A percentile compares a stretch with the other conserved stretches of the same genome.
Evolutionary conservation across 2,329 filamentous ascomycete genomes (phyloP).

Genomic region (Colletotrichum cereale): DNA sequence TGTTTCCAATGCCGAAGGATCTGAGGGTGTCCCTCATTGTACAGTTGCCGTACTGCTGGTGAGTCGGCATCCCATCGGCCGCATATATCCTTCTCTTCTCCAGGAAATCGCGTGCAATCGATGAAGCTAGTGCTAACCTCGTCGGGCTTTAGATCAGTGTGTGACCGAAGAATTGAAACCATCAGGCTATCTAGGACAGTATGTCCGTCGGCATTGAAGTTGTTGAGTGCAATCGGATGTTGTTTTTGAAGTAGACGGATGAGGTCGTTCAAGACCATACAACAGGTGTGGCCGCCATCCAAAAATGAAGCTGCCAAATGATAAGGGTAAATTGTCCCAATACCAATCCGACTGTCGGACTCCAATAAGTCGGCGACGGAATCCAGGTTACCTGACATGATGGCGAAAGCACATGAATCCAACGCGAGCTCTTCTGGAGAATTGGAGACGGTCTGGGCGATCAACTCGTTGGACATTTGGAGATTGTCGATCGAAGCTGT

Average conservation of each 20-base stretch:
- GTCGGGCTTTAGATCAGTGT: constrained; percentile 47
- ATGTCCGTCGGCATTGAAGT: constrained; percentile 48
- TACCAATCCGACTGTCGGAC: background rate
- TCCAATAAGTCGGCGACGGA: background rate
- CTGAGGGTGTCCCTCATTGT: constrained; percentile 43
- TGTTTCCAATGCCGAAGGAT: constrained; percentile 57
- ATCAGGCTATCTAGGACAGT: constrained; percentile 56
- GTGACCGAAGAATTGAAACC: constrained; percentile 51
- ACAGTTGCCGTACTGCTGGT: constrained; percentile 47
- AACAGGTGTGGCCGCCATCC: constrained; percentile 52
- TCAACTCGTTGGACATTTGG: constrained; percentile 27
- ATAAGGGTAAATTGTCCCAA: constrained; percentile 45
- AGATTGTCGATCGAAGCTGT: constrained; percentile 5
- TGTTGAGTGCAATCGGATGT: background rate
- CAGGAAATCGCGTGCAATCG: constrained; percentile 47
- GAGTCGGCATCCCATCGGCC: constrained; percentile 59
- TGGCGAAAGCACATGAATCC: constrained; percentile 41
- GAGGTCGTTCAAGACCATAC: constrained; percentile 37
- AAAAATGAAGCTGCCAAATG: constrained; percentile 54
- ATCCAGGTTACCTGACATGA: constrained; percentile 42
- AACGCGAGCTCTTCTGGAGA: constrained; percentile 25
- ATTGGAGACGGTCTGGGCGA: constrained; percentile 29
- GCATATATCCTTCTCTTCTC: constrained; percentile 57
- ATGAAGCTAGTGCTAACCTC: constrained; percentile 47
- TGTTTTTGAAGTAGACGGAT: constrained; percentile 1